Evolutionary conservation across 331 rosid genomes (phyloP).

Genomic region (Pyracantha coccinea): DNA sequence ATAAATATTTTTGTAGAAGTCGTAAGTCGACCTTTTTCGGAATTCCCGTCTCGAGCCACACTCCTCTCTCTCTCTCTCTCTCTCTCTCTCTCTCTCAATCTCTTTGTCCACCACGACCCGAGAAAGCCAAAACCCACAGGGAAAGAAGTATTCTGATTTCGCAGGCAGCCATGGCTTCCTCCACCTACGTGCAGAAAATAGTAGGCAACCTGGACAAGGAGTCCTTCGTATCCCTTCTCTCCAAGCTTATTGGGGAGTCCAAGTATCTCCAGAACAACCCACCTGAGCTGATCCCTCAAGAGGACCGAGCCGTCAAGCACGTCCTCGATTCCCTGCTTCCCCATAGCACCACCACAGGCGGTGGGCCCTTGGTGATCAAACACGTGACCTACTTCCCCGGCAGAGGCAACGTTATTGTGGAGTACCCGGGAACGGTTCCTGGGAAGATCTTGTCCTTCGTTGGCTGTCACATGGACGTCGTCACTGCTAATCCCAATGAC

Average conservation of each 20-base stretch:
- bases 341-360: conserved; percentile 62
- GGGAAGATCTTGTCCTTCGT: conserved; percentile 71
- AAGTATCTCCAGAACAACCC: conserved; percentile 82
- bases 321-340: conserved; percentile 61
- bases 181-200: conserved; percentile 19
- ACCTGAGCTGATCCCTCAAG: conserved; percentile 72
- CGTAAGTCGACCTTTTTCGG: not conserved
- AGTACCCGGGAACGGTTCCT: conserved; percentile 77
- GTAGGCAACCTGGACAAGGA: conserved; percentile 57
- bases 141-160: not conserved
- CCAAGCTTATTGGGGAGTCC: conserved; percentile 77
- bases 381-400: conserved; percentile 62
- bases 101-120: not conserved
- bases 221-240: conserved; percentile 50
- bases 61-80: not conserved
- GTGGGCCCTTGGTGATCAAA: conserved; percentile 63
- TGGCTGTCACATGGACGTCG: conserved; percentile 96
- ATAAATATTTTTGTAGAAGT: not conserved
- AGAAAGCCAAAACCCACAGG: not conserved
- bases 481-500: conserved; percentile 76
- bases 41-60: not conserved
- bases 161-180: conserved; percentile 34
- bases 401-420: conserved; percentile 75
- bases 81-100: not conserved
- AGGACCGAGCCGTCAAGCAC: conserved; percentile 63